Conservation (phyloP, 1,139 yeast genomes). For the Pichia sp. region DNA sequence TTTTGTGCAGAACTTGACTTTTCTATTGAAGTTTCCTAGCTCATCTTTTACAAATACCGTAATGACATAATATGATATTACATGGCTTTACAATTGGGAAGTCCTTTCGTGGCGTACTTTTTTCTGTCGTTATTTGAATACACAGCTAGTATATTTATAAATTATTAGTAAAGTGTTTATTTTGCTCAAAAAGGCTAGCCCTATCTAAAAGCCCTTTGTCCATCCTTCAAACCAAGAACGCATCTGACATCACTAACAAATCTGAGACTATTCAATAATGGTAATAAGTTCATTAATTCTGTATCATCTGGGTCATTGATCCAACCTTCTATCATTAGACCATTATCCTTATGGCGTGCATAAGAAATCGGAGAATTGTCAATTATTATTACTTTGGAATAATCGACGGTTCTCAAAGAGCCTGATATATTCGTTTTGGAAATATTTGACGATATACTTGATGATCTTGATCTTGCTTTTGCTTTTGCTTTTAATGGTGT, state of each 20-base stretch:
- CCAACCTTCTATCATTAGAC: constrained; percentile 95
- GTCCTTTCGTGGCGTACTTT: too few species aligned
- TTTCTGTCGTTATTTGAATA: too few species aligned
- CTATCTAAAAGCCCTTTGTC: constrained; percentile 52
- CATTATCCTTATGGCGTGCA: constrained; percentile 77
- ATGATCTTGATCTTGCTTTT: constrained; percentile 7
- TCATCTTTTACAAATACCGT: too few species aligned
- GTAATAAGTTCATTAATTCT: constrained; percentile 71
- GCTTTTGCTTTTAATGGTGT: constrained; percentile 1
- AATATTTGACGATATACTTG: constrained; percentile 5
- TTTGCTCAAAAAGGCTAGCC: background rate
- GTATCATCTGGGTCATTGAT: constrained; percentile 88
- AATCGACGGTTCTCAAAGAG: constrained; percentile 29
- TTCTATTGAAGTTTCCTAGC: too few species aligned
- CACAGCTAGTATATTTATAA: too few species aligned
- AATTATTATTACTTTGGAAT: constrained; percentile 67
- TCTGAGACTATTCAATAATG: constrained; percentile 72
- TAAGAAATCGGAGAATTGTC: constrained; percentile 93
- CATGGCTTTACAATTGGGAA: too few species aligned
- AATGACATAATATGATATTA: too few species aligned
- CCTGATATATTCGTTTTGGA: constrained; percentile 2
- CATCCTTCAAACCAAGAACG: constrained; percentile 65
- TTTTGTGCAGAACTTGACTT: too few species aligned
- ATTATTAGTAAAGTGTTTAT: background rate
- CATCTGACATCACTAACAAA: constrained; percentile 82